Evolutionary conservation across 208 protist genomes (phyloP).

Genomic region (Porcisia deanei): DNA sequence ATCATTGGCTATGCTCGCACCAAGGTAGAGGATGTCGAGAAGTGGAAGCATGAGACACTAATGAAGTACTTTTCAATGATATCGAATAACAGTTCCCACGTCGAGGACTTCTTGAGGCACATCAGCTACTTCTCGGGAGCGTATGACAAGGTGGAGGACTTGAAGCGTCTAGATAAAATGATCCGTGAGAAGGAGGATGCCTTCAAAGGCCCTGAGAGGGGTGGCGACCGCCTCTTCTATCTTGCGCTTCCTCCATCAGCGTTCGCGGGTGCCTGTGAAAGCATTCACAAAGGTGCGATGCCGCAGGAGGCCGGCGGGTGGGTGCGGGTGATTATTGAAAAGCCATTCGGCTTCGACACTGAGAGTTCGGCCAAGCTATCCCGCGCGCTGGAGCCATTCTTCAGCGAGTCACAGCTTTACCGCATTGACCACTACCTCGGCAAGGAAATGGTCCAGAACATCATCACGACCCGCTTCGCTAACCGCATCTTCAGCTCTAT

Average conservation of each 20-base stretch:
- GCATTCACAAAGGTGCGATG: constrained; percentile 65
- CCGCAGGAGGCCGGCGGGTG: constrained; percentile 57
- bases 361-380: constrained; percentile 82
- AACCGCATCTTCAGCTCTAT: constrained; percentile 92
- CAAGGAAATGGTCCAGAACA: constrained; percentile 96
- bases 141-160: constrained; percentile 84
- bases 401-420: constrained; percentile 90
- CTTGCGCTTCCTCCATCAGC: constrained; percentile 87
- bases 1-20: constrained; percentile 92
- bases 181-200: constrained; percentile 58
- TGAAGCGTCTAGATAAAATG: constrained; percentile 52
- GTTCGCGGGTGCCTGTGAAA: constrained; percentile 61
- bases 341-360: constrained; percentile 92
- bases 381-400: constrained; percentile 64
- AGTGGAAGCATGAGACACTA: constrained; percentile 71
- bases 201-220: constrained; percentile 32
- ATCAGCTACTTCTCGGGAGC: constrained; percentile 75
- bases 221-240: constrained; percentile 92
- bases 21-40: constrained; percentile 68
- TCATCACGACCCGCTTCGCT: constrained; percentile 91
- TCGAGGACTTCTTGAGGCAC: constrained; percentile 65
- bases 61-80: constrained; percentile 58
- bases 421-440: constrained; percentile 96
- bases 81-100: constrained; percentile 50
- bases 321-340: constrained; percentile 92